Conservation (phyloP, 192 early-diverging fungal species). For the Geranomyces variabilis region DNA sequence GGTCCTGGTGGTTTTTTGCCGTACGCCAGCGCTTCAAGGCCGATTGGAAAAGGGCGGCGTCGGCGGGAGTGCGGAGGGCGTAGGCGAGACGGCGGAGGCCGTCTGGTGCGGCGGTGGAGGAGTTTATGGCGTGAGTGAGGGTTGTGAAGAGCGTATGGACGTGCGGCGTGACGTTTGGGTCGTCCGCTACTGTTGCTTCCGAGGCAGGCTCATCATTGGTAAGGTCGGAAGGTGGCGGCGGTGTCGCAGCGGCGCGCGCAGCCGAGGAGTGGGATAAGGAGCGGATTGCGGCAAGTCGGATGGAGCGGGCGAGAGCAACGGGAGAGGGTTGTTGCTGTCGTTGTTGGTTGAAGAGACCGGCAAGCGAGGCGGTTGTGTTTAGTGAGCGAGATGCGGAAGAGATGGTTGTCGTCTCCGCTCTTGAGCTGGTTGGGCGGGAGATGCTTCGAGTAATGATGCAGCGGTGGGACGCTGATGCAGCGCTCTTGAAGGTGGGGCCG, state of each 20-base stretch:
- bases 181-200: not conserved
- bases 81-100: conserved; percentile 23
- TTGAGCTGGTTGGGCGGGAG: too few species aligned
- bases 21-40: conserved; percentile 22
- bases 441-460: too few species aligned
- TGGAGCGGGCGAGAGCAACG: too few species aligned
- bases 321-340: too few species aligned
- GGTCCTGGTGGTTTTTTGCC: not conserved
- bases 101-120: not conserved
- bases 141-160: conserved; percentile 1
- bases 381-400: too few species aligned
- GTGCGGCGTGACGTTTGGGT: not conserved
- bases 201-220: not conserved
- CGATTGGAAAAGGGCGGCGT: conserved; percentile 25
- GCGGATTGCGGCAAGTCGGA: too few species aligned
- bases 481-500: too few species aligned
- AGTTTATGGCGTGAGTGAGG: conserved; percentile 8
- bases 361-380: too few species aligned
- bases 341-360: too few species aligned
- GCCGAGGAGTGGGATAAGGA: not conserved
- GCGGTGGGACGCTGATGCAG: too few species aligned
- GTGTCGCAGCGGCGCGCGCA: not conserved
- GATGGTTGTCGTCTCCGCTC: too few species aligned
- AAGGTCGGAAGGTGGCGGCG: not conserved
- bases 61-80: conserved; percentile 12